A percentile compares a stretch with the other conserved stretches of the same genome.
Evolutionary conservation across 768 basidiomycete genomes (phyloP).

Genomic region (Podaxis sp.): DNA sequence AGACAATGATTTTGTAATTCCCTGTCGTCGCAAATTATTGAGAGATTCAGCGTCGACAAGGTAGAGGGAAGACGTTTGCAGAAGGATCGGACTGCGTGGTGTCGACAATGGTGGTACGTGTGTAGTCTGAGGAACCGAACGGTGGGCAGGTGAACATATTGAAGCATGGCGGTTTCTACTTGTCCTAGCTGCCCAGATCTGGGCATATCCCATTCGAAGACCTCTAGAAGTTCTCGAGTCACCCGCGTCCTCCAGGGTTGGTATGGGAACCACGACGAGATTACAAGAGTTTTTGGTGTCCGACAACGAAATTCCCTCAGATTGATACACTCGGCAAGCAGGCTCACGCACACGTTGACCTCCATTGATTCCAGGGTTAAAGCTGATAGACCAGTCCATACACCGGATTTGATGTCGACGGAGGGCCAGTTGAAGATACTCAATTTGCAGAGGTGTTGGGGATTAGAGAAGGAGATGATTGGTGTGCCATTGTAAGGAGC

Average conservation of each 20-base stretch:
- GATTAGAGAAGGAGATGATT: neutral
- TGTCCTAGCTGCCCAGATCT: neutral
- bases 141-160: neutral
- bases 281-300: neutral
- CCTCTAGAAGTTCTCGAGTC: neutral
- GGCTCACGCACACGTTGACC: conserved; percentile 2
- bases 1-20: neutral
- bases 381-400: neutral
- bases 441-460: neutral
- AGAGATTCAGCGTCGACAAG: neutral
- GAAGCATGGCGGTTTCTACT: neutral
- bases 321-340: neutral
- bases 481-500: neutral
- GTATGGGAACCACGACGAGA: neutral
- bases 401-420: neutral
- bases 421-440: neutral
- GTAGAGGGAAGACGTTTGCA: neutral
- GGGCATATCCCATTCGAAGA: neutral
- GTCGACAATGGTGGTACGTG: neutral
- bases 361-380: conserved; percentile 2
- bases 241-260: neutral
- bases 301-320: neutral
- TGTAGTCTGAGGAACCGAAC: neutral
- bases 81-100: neutral
- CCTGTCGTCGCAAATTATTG: neutral